These are phyloP conservation scores for Kurtzmaniella natalensis DNA, from an alignment of 1,139 yeast genomes.

Conservation along the genomic window DNA sequence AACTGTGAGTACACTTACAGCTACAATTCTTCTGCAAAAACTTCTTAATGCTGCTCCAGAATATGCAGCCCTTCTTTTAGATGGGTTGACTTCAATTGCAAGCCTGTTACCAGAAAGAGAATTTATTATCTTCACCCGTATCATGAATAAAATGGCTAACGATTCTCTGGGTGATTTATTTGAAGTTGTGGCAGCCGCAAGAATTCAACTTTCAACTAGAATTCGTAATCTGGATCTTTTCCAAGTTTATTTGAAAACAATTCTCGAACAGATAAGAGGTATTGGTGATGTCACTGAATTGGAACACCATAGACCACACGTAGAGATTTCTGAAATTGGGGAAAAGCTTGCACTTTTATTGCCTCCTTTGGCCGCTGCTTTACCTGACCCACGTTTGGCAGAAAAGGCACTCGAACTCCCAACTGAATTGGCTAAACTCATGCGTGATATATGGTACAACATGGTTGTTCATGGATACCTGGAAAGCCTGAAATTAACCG, in stretches of 20 bases:
- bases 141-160: slow-evolving; percentile 36
- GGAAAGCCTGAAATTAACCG: slow-evolving; percentile 52
- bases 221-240: slow-evolving; percentile 47
- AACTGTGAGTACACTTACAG: slow-evolving; percentile 73
- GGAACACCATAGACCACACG: slow-evolving; percentile 80
- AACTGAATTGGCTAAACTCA: slow-evolving; percentile 48
- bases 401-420: slow-evolving; percentile 39
- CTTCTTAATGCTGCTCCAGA: slow-evolving; percentile 41
- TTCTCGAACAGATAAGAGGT: slow-evolving; percentile 62
- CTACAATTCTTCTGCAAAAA: slow-evolving; percentile 82
- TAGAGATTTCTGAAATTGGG: slow-evolving; percentile 74
- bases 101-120: slow-evolving; percentile 57
- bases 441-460: slow-evolving; percentile 92
- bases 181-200: slow-evolving; percentile 40
- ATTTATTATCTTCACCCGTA: slow-evolving; percentile 48
- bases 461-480: slow-evolving; percentile 89
- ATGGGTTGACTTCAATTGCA: slow-evolving; percentile 57
- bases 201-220: slow-evolving; percentile 48
- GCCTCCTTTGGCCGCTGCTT: slow-evolving; percentile 68
- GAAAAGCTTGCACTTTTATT: slow-evolving; percentile 65
- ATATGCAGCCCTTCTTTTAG: slow-evolving; percentile 41
- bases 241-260: slow-evolving; percentile 56
- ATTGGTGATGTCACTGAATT: slow-evolving; percentile 79
- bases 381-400: slow-evolving; percentile 53
- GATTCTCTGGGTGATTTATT: slow-evolving; percentile 34